These are phyloP conservation scores for Astragalus glycyphyllos DNA, from an alignment of 306 rosid species.

Conservation along the genomic window DNA sequence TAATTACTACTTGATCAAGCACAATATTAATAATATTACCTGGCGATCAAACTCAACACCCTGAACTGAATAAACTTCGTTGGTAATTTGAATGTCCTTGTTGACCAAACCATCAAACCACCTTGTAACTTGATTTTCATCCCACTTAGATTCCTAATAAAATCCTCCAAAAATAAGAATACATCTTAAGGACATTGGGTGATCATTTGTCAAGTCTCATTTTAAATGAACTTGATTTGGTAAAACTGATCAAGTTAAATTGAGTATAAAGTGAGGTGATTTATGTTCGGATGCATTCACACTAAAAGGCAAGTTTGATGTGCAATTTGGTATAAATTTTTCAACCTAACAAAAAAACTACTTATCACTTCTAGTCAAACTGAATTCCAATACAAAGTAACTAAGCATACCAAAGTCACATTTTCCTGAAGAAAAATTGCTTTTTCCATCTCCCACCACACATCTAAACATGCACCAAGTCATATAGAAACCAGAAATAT, in stretches of 20 bases:
- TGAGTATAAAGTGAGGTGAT: background rate
- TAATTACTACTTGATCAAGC: background rate
- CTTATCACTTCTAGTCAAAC: background rate
- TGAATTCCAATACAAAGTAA: background rate
- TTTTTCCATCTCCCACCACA: background rate
- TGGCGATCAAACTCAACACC: slow-evolving; percentile 90
- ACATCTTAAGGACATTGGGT: background rate
- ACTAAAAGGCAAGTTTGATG: background rate
- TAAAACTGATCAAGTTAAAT: too few relatives aligned
- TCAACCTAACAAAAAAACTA: background rate
- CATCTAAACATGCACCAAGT: background rate
- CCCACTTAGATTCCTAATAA: slow-evolving; percentile 58
- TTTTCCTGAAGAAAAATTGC: background rate
- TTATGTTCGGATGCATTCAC: background rate
- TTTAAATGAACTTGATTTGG: background rate
- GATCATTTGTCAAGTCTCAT: background rate
- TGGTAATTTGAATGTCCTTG: slow-evolving; percentile 71
- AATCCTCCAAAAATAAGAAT: slow-evolving; percentile 36
- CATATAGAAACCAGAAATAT: background rate
- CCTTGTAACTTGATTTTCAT: slow-evolving; percentile 53
- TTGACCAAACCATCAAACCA: slow-evolving; percentile 83
- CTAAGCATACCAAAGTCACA: background rate
- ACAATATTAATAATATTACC: slow-evolving; percentile 49
- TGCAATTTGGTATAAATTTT: too few relatives aligned
- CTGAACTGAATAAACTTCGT: slow-evolving; percentile 80